Evolutionary conservation across 2,329 filamentous ascomycete species (phyloP).

Genomic region (Colletotrichum theobromicola): DNA sequence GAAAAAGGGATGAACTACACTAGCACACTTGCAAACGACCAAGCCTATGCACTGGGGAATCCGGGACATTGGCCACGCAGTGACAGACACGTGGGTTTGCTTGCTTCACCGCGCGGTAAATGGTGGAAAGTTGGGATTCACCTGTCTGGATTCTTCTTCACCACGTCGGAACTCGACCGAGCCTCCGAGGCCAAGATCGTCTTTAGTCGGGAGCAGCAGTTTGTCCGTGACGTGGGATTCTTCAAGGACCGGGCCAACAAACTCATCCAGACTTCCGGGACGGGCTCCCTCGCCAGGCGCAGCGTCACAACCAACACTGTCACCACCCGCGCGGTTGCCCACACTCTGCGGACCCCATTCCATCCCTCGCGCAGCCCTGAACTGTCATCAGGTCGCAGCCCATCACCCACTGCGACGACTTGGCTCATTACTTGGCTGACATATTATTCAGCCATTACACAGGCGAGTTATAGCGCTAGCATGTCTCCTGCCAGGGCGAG

Average conservation of each 20-base stretch:
- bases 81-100: background rate
- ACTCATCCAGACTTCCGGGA: constrained; percentile 10
- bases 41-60: background rate
- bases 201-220: background rate
- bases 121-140: background rate
- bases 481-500: background rate
- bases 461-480: background rate
- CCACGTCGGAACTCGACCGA: constrained; percentile 15
- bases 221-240: background rate
- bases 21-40: background rate
- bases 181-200: background rate
- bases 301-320: background rate
- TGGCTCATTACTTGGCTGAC: constrained; percentile 1
- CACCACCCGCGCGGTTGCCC: constrained; percentile 16
- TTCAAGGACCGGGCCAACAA: background rate
- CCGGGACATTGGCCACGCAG: background rate
- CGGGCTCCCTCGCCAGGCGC: background rate
- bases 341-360: background rate
- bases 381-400: background rate
- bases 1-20: background rate
- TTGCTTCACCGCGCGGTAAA: background rate
- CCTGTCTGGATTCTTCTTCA: background rate
- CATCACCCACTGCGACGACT: background rate
- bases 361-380: background rate
- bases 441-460: background rate